Evolutionary conservation across 2,329 filamentous ascomycete genomes (phyloP), one percentile per base, ranked within the genome.

Genomic region (Ophiostoma himal-ulmi): DNA sequence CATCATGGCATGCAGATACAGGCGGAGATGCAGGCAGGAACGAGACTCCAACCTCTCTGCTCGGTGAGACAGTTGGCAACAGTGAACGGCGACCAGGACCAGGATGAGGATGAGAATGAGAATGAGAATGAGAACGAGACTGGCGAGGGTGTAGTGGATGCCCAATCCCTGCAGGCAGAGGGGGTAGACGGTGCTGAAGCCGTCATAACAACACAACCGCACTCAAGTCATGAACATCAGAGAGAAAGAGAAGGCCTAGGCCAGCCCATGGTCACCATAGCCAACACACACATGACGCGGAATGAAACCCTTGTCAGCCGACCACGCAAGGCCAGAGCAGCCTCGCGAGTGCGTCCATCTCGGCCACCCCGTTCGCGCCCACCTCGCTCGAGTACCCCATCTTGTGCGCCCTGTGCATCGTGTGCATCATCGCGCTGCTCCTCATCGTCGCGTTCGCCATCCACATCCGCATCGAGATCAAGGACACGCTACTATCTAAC

Each of bases 351-450:
- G 26, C 26, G 57, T 2, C 26, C 57, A 30, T 65, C 62, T 20
- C 62, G 62, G 6, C 26, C 62, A 39, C 62, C 62, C 20, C 62
- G 62, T 36, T 22, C n/a, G 36, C 36, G 36, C 34, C 62, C 36
- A 8, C 36, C 14, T 65, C 62, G 20, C 36, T 37, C 62, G 57
- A 30, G n/a, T 26, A 57, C 48, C 48, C 57, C 57, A 14, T 20
- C 41, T 44, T 44, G 26, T 64, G 30, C 34, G 11, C 37, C 57
- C 17, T 44, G 44, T 48, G 44, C 44, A n/a, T 30, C 62, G 34
- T 34, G 44, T 34, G 14, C 39, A 30, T 68, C 66, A 26, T 36
- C 65, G 1, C 65, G 62, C 20, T 65, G 62, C n/a, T 65, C 62
- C 1, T 64, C 60, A 5, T 39, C 30, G n/a, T 65, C 60, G 11